Percentiles rank a stretch among this genome's conserved stretches.
phyloP scores from a whole-genome alignment of 192 early-diverging fungal species.

The Paraglomus brasilianum region DNA sequence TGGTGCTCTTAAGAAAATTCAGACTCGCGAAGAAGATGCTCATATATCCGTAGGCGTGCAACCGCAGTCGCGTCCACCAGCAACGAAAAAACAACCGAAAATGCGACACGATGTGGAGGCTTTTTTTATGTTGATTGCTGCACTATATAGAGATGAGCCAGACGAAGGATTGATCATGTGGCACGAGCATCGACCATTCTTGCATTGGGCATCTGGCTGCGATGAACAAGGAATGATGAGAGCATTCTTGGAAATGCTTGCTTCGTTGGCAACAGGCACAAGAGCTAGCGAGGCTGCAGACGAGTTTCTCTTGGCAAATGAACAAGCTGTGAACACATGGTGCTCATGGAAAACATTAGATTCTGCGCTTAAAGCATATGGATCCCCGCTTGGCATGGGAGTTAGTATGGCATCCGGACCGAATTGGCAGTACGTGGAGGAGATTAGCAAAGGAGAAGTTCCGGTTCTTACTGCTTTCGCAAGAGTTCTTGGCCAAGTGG shows the following conservation, averaged over 20 bases:
- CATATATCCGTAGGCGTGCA: constrained; percentile 24
- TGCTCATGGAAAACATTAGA: constrained; percentile 70
- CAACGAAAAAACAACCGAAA: constrained; percentile 21
- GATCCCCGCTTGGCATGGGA: neutral
- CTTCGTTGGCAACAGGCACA: constrained; percentile 76
- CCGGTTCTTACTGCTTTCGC: constrained; percentile 72
- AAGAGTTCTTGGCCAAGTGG: constrained; percentile 72
- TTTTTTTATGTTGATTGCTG: constrained; percentile 70
- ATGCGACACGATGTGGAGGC: constrained; percentile 62
- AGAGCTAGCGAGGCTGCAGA: constrained; percentile 50
- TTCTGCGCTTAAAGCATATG: constrained; percentile 10
- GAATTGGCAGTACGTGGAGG: constrained; percentile 39
- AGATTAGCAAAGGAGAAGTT: constrained; percentile 74
- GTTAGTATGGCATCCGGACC: neutral
- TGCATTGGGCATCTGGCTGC: constrained; percentile 63
- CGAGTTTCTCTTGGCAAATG: constrained; percentile 43
- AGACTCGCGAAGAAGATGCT: constrained; percentile 70
- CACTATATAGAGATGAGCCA: constrained; percentile 71
- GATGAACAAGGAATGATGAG: constrained; percentile 61
- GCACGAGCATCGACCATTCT: constrained; percentile 62
- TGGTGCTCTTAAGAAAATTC: constrained; percentile 57
- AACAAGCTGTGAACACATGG: constrained; percentile 43
- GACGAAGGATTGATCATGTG: constrained; percentile 77
- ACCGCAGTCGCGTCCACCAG: constrained; percentile 18
- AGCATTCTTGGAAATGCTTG: constrained; percentile 80